These are phyloP conservation scores for Vanrija pseudolonga DNA, from an alignment of 1,284 basidiomycete species.

Conservation along the genomic window DNA sequence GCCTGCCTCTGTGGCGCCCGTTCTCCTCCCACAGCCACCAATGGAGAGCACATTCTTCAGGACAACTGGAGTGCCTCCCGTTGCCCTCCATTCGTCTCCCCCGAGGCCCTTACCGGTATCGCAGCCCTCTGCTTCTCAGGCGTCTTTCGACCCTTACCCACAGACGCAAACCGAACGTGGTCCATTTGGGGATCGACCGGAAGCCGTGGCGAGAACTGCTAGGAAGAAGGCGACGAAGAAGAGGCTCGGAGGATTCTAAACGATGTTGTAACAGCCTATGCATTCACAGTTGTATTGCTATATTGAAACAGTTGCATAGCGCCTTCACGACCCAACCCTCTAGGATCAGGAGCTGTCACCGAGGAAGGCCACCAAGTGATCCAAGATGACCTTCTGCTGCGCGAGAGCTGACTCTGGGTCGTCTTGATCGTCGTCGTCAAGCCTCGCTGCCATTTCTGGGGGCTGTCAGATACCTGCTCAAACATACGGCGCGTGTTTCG, in stretches of 20 bases:
- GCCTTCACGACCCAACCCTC: too few species aligned
- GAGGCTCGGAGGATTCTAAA: slow-evolving; percentile 38
- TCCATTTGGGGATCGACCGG: slow-evolving; percentile 24
- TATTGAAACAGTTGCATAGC: not conserved
- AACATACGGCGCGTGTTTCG: not conserved
- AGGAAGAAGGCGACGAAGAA: slow-evolving; percentile 33
- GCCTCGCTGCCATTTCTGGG: slow-evolving; percentile 30
- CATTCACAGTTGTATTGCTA: not conserved
- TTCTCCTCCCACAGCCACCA: too few species aligned
- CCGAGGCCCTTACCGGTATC: not conserved
- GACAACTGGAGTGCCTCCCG: too few species aligned
- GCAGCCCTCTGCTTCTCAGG: not conserved
- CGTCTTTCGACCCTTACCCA: not conserved
- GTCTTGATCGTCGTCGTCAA: slow-evolving; percentile 28
- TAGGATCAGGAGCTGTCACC: not conserved
- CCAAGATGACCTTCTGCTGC: slow-evolving; percentile 30
- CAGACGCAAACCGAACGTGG: slow-evolving; percentile 34
- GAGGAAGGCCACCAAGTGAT: slow-evolving; percentile 30
- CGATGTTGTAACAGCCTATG: not conserved
- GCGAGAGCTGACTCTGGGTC: slow-evolving; percentile 13
- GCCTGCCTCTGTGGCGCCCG: too few species aligned
- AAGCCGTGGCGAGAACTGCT: slow-evolving; percentile 11
- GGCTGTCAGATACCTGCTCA: not conserved
- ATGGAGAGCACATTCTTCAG: too few species aligned
- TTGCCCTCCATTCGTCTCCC: too few species aligned